Base-by-base conservation (phyloP, 2,329 filamentous ascomycete species). In the Xylaria sp. region DNA sequence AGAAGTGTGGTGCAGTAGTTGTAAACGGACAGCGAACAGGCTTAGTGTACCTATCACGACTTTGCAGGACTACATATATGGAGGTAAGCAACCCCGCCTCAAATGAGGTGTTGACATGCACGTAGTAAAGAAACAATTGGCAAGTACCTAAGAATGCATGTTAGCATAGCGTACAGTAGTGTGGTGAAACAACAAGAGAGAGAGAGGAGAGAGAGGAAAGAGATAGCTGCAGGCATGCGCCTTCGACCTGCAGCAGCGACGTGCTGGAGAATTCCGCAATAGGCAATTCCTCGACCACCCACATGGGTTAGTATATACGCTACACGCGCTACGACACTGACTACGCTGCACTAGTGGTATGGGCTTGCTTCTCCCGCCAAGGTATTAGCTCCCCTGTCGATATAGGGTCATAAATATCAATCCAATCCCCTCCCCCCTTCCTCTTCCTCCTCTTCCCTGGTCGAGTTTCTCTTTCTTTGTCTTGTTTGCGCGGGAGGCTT, bases 381-480 rank as follows among this genome's bases (percentile, higher is more conserved):
- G 32, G 46, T 46, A n/a, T 46, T 46, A 7, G 18, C 18, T 46
- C 41, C 41, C 41, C 41, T 46, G 41, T n/a, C 15, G 13, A 46
- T 46, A 46, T 46, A 15, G n/a, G 39, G 63, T 65, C 58, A 68
- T 68, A 70, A 70, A 70, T 65, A 68, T 58, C 64, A 57, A 57
- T 57, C 51, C 51, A 13, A 15, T 15, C 50, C 8, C 28, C 18
- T 56, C 50, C 68, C 41, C 68, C 55, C 52, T 18, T n/a, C 46
- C 25, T 46, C 7, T 51, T 13, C n/a, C 25, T 58, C 52, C 34
- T 58, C 52, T 44, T 2, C 13, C 34, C 37, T 20, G 28, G 20
- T 57, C 52, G 65, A 50, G 37, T 54, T 32, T 55, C 48, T 52
- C 60, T 10, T 25, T 61, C 52, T 37, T 67, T 68, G 44, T 63